Base-by-base conservation (phyloP, 148 eudicot species). In the Vaccinium myrtillus region DNA sequence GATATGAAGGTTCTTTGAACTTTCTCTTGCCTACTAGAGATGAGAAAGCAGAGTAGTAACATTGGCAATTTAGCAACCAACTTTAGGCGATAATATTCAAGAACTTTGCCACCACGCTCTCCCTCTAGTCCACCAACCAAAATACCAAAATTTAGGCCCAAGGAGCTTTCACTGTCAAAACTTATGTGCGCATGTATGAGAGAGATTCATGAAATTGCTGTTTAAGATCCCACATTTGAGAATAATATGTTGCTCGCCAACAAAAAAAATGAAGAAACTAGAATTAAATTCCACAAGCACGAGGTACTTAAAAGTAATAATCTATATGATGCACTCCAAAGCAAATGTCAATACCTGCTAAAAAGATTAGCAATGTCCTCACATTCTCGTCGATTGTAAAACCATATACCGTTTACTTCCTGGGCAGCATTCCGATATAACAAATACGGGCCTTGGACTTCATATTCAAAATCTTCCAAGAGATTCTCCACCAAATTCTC, bases 331-430 rank as follows among this genome's bases (percentile, higher is more conserved):
- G 56, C 54, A 81, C 49, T 30, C 25, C 39, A 2, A 79, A 71
- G 70, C 55, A 70, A 83, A 76, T 8, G 18, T 69, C 43, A 27
- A 58, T 85, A 95, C 98, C 97, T 94, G 91, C 85, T 89, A 88
- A 95, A 91, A 78, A 95, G 91, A 86, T 91, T 91, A 73, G 94
- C 94, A 94, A 92, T 95, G 82, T 93, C 97, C 84, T 94, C 95
- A 79, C 98, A 95, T 86, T 95, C 98, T 36, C 91, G 94, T 78
- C 92, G 80, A 88, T 95, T 95, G 83, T 95, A 95, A 85, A 95
- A 95, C 98, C 98, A 95, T 77, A 95, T 93, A 77, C 98, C 98
- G 88, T 92, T 95, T 63, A 95, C 98, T 85, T 95, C 98, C 87
- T 94, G 95, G 69, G 93, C 85, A 75, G 97, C 94, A 91, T 95